Evolutionary conservation across 305 asterid species (phyloP), one percentile per base, ranked within the genome.

Genomic region (Ajuga reptans): DNA sequence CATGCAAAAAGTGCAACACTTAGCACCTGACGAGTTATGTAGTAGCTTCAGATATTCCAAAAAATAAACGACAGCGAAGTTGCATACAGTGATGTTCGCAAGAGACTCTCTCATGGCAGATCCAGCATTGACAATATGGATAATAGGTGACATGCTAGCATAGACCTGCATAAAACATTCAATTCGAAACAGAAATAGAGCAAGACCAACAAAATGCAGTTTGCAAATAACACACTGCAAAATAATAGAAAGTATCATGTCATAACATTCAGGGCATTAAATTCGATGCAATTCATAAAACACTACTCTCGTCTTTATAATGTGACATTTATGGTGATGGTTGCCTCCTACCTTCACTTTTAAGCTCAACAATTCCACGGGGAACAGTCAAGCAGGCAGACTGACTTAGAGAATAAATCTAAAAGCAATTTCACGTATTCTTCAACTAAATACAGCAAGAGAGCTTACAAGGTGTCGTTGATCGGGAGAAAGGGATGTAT

Each of bases 81-180:
- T 67, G 59, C 83, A 4, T 87, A 88, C 96, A 47, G 87, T 89
- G 72, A 91, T 36, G 71, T 91, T 89, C 79, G 95, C 97, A 15
- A 60, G 76, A 75, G 96, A 91, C 53, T 84, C 90, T 47, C 68
- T 82, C 43, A 79, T 77, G 59, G 89, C 37, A 64, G 96, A 87
- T 77, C 82, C 95, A 53, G 78, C 76, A 15, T 87, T 77, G 62
- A 85, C 89, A 49, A 89, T 71, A 72, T 85, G 89, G 59, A 87
- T 79, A 33, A 87, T 64, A 1, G 95, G 96, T 15, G 93, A 84
- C 93, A 91, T 87, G 75, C 92, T 89, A 50, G 97, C 86, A 79
- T 91, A 91, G 27, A 84, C 86, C 96, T 91, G 89, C 83, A 82
- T 78, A 29, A 21, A 33, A 43, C 66, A 10, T 68, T 41, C 49